These are phyloP conservation scores for Spergularia azorica DNA, from an alignment of 179 eudicot genomes.

Conservation along the genomic window DNA sequence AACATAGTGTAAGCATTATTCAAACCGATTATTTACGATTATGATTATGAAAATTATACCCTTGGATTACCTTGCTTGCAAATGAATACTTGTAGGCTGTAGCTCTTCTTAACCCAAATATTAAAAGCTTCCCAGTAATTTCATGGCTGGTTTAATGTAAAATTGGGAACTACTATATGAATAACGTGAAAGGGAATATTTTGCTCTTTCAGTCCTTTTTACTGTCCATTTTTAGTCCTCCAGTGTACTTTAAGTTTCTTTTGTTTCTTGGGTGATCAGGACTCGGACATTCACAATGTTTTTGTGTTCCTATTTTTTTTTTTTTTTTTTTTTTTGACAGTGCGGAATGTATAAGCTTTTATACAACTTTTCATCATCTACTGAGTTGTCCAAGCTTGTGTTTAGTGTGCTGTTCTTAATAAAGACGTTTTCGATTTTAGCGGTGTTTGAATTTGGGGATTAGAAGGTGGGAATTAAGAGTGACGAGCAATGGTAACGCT, in stretches of 20 bases:
- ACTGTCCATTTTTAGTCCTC: background rate
- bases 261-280: background rate
- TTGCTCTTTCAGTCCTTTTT: background rate
- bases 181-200: background rate
- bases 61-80: background rate
- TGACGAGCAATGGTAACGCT: no score
- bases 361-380: no score
- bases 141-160: background rate
- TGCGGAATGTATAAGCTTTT: background rate
- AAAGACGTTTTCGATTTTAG: no score
- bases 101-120: background rate
- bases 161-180: background rate
- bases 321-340: background rate
- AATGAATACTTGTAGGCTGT: background rate
- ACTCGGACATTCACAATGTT: constrained; percentile 3
- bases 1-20: no score
- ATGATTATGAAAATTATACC: background rate
- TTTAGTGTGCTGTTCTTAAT: no score
- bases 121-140: background rate
- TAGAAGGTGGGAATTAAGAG: no score
- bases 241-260: constrained; percentile 11
- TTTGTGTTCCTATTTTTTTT: background rate
- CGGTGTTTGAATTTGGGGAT: no score
- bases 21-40: no score
- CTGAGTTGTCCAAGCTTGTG: no score